Evolutionary conservation across 1,284 basidiomycete genomes (phyloP).

Genomic region (Ustilago curta): DNA sequence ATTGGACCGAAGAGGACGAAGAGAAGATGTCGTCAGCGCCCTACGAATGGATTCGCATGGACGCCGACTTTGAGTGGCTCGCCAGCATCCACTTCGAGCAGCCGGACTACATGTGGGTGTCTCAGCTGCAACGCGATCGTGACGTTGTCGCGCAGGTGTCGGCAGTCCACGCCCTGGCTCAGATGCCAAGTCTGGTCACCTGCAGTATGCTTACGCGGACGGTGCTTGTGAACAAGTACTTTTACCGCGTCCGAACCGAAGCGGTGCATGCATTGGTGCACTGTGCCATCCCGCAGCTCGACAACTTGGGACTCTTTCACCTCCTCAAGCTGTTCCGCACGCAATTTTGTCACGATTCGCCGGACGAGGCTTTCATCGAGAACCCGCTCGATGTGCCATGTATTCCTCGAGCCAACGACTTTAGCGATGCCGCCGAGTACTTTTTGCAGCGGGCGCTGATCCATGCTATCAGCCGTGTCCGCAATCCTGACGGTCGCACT

Average conservation of each 20-base stretch:
- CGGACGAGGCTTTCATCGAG: constrained; percentile 45
- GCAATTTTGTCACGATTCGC: constrained; percentile 82
- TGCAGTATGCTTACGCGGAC: constrained; percentile 92
- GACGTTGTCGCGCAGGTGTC: constrained; percentile 85
- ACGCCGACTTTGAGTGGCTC: constrained; percentile 99
- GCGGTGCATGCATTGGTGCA: constrained; percentile 87
- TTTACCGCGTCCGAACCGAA: constrained; percentile 95
- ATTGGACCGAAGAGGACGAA: constrained; percentile 98
- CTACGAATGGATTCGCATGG: constrained; percentile 99
- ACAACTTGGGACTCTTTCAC: constrained; percentile 92
- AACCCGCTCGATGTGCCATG: constrained; percentile 74
- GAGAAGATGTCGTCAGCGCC: constrained; percentile 83
- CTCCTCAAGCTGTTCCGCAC: constrained; percentile 91
- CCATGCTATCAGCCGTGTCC: constrained; percentile 83
- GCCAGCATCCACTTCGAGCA: constrained; percentile 91
- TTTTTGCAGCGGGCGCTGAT: constrained; percentile 90
- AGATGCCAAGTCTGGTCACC: constrained; percentile 86
- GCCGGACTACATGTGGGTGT: constrained; percentile 99
- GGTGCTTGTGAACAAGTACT: constrained; percentile 94
- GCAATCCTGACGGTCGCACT: constrained; percentile 83
- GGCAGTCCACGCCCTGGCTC: constrained; percentile 73
- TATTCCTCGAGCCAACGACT: constrained; percentile 92
- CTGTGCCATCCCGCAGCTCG: constrained; percentile 83
- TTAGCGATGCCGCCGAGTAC: constrained; percentile 89
- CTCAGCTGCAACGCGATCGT: constrained; percentile 92